These are phyloP conservation scores for Pyricularia pennisetigena DNA, from an alignment of 2,329 filamentous ascomycete species.

Conservation along the genomic window DNA sequence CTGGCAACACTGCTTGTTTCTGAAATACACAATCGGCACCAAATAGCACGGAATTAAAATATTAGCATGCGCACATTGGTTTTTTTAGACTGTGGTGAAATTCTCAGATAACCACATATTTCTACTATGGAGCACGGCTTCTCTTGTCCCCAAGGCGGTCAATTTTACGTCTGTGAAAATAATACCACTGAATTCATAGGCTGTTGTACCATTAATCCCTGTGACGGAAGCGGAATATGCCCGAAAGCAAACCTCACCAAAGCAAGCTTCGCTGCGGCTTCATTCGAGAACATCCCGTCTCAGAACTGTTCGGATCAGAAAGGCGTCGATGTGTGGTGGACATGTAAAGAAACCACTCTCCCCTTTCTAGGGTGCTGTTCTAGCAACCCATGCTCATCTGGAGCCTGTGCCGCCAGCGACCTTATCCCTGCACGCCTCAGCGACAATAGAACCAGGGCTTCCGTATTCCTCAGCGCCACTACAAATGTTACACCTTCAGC, in stretches of 20 bases:
- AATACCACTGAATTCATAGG: constrained; percentile 25
- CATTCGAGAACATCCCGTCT: constrained; percentile 15
- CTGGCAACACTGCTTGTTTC: too few relatives aligned
- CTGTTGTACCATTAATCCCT: constrained; percentile 23
- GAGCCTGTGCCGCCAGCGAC: neutral
- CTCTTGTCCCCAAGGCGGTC: constrained; percentile 19
- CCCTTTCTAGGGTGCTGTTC: constrained; percentile 30
- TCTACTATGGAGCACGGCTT: too few relatives aligned
- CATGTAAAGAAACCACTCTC: constrained; percentile 17
- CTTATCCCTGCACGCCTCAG: constrained; percentile 2
- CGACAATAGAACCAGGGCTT: constrained; percentile 1
- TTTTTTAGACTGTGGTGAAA: too few relatives aligned
- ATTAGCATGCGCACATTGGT: too few relatives aligned
- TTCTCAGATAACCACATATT: too few relatives aligned
- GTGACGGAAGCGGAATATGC: constrained; percentile 20
- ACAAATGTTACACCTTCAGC: too few relatives aligned
- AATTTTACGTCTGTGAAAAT: constrained; percentile 26
- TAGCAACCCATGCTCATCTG: constrained; percentile 19
- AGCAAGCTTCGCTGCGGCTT: constrained; percentile 17
- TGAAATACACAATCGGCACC: too few relatives aligned
- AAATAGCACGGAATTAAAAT: too few relatives aligned
- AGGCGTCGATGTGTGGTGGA: constrained; percentile 19
- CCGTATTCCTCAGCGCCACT: neutral
- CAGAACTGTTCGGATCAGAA: constrained; percentile 21
- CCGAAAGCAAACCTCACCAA: constrained; percentile 17